These are phyloP conservation scores for Pezicula rhizophila DNA, from an alignment of 2,329 filamentous ascomycete species.

Conservation along the genomic window DNA sequence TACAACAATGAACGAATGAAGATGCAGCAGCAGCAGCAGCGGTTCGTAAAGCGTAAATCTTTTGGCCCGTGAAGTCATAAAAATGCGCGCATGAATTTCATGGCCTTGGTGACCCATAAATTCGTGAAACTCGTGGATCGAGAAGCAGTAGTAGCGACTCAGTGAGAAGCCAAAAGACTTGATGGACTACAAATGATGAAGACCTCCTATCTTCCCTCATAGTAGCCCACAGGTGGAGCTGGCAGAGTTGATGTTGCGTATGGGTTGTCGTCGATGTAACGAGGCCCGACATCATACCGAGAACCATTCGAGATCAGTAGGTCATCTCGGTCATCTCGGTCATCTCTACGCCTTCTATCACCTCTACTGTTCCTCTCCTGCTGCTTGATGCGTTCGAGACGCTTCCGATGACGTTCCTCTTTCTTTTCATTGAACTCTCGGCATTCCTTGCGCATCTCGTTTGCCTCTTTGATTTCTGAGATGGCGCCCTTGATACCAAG, in stretches of 20 bases:
- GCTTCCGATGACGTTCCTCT: slow-evolving; percentile 37
- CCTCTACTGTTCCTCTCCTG: slow-evolving; percentile 29
- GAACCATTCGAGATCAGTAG: slow-evolving; percentile 14
- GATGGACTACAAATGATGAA: background rate
- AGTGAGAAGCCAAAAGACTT: too few relatives aligned
- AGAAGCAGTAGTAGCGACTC: background rate
- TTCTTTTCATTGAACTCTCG: slow-evolving; percentile 47
- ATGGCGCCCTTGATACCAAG: slow-evolving; percentile 61
- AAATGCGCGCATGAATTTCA: background rate
- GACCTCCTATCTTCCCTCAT: slow-evolving; percentile 12
- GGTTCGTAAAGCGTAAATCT: background rate
- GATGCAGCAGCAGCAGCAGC: background rate
- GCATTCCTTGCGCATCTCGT: slow-evolving; percentile 51
- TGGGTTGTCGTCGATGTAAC: slow-evolving; percentile 39
- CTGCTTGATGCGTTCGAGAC: slow-evolving; percentile 36
- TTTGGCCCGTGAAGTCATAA: background rate
- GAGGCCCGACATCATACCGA: slow-evolving; percentile 30
- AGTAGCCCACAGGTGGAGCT: slow-evolving; percentile 26
- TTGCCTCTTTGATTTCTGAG: slow-evolving; percentile 62
- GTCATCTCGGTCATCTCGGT: slow-evolving; percentile 29
- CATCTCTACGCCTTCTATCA: slow-evolving; percentile 12
- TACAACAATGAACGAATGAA: background rate
- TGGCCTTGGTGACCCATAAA: background rate
- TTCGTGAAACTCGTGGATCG: background rate
- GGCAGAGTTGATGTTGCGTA: slow-evolving; percentile 30